Conservation (phyloP, 306 rosid species). For the Gastrolobium bilobum region DNA sequence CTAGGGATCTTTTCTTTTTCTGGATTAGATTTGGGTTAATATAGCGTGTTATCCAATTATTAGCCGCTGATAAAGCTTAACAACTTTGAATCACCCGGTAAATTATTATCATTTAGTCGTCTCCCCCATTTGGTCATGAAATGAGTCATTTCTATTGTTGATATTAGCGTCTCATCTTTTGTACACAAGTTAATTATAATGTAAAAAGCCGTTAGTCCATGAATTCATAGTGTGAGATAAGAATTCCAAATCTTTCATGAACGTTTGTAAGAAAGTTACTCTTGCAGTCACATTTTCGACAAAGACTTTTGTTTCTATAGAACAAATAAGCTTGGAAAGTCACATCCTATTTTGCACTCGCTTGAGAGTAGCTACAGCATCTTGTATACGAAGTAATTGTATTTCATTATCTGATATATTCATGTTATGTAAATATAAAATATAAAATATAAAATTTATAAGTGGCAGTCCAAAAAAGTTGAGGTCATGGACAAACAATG, state of each 20-base stretch:
- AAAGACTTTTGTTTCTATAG: not conserved
- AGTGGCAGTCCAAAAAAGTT: conserved; percentile 16
- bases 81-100: conserved; percentile 4
- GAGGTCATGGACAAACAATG: conserved; percentile 34
- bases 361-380: not conserved
- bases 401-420: not conserved
- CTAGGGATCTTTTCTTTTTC: not conserved
- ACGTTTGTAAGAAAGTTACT: conserved; percentile 35
- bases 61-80: conserved; percentile 29
- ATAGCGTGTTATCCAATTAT: not conserved
- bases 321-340: conserved; percentile 2
- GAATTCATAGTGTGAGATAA: not conserved
- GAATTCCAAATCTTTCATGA: conserved; percentile 14
- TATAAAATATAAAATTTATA: not conserved
- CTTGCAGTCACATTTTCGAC: conserved; percentile 12
- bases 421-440: not conserved
- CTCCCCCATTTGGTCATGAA: conserved; percentile 29
- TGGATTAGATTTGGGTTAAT: conserved; percentile 19
- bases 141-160: conserved; percentile 6
- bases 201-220: conserved; percentile 26
- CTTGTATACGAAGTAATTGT: not conserved
- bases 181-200: conserved; percentile 23
- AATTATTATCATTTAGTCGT: conserved; percentile 7
- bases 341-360: not conserved
- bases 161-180: conserved; percentile 13